A percentile compares a stretch with the other conserved stretches of the same genome.
phyloP scores from a whole-genome alignment of 23 red algal genomes.

The Gracilariopsis chorda region DNA sequence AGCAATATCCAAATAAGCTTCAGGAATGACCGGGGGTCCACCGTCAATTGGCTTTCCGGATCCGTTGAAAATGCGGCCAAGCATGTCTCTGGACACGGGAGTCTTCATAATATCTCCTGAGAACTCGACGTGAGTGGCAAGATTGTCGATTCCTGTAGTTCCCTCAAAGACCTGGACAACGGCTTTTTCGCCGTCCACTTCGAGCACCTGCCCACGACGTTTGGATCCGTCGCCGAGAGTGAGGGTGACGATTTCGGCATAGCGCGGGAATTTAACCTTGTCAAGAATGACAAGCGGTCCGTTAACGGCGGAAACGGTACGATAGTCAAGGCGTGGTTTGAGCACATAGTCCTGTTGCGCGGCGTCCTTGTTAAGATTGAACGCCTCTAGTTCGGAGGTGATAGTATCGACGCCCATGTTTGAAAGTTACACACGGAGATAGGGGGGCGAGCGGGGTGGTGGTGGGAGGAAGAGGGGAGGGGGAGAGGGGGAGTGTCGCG shows the following conservation, averaged over 20 bases:
- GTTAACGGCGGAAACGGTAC: slow-evolving; percentile 94
- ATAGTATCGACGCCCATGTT: not conserved
- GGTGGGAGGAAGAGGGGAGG: not conserved
- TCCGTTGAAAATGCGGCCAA: slow-evolving; percentile 97
- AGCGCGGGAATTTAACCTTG: slow-evolving; percentile 87
- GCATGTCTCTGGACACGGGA: slow-evolving; percentile 95
- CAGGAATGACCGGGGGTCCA: slow-evolving; percentile 89
- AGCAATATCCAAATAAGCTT: slow-evolving; percentile 89
- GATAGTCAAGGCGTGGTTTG: slow-evolving; percentile 90
- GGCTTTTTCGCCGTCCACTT: slow-evolving; percentile 93
- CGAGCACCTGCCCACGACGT: slow-evolving; percentile 94
- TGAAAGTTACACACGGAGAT: too few species aligned
- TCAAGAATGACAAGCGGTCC: slow-evolving; percentile 93
- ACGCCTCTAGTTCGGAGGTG: slow-evolving; percentile 54
- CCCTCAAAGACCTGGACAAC: slow-evolving; percentile 99
- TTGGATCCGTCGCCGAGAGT: slow-evolving; percentile 91
- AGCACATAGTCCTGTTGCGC: slow-evolving; percentile 67
- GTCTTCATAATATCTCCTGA: slow-evolving; percentile 93
- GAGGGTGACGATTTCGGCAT: slow-evolving; percentile 94
- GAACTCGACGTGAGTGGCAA: slow-evolving; percentile 85
- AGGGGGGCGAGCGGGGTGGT: too few species aligned
- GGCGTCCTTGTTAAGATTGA: slow-evolving; percentile 42
- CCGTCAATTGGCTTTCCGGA: slow-evolving; percentile 96
- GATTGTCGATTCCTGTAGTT: slow-evolving; percentile 97
- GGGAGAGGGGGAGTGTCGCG: not conserved